These are phyloP conservation scores for Aspergillus coremiiformis DNA, from an alignment of 495 filamentous ascomycete genomes.

Conservation along the genomic window DNA sequence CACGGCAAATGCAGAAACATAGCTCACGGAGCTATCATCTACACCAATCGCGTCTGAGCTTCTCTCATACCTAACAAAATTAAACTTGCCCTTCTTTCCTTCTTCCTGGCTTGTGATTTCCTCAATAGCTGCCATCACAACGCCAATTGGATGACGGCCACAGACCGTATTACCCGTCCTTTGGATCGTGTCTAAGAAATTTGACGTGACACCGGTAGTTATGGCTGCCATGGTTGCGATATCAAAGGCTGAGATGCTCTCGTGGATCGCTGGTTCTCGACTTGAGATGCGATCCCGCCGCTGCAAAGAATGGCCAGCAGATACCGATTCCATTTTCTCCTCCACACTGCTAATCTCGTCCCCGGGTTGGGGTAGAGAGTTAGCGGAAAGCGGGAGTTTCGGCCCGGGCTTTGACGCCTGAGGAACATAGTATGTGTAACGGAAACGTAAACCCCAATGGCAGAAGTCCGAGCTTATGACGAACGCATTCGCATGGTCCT, in stretches of 20 bases:
- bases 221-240: slow-evolving; percentile 75
- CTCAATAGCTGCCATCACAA: slow-evolving; percentile 86
- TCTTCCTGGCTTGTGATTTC: slow-evolving; percentile 29
- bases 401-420: slow-evolving; percentile 36
- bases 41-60: slow-evolving; percentile 68
- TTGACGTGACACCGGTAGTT: slow-evolving; percentile 59
- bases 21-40: slow-evolving; percentile 87
- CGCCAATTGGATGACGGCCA: slow-evolving; percentile 89
- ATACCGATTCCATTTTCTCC: slow-evolving; percentile 24
- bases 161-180: slow-evolving; percentile 88
- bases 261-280: slow-evolving; percentile 58
- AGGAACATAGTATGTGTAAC: slow-evolving; percentile 75
- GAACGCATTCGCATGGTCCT: slow-evolving; percentile 70
- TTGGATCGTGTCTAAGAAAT: slow-evolving; percentile 60
- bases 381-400: slow-evolving; percentile 33
- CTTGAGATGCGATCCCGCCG: slow-evolving; percentile 32
- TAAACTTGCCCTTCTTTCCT: slow-evolving; percentile 55
- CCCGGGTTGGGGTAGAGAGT: slow-evolving; percentile 35
- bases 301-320: slow-evolving; percentile 32
- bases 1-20: slow-evolving; percentile 51
- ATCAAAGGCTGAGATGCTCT: slow-evolving; percentile 80
- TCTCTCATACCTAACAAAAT: slow-evolving; percentile 85
- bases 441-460: slow-evolving; percentile 87
- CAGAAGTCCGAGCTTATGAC: slow-evolving; percentile 93
- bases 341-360: slow-evolving; percentile 18